phyloP scores from a whole-genome alignment of 208 protist genomes.

The Trypanosoma conorhini region DNA sequence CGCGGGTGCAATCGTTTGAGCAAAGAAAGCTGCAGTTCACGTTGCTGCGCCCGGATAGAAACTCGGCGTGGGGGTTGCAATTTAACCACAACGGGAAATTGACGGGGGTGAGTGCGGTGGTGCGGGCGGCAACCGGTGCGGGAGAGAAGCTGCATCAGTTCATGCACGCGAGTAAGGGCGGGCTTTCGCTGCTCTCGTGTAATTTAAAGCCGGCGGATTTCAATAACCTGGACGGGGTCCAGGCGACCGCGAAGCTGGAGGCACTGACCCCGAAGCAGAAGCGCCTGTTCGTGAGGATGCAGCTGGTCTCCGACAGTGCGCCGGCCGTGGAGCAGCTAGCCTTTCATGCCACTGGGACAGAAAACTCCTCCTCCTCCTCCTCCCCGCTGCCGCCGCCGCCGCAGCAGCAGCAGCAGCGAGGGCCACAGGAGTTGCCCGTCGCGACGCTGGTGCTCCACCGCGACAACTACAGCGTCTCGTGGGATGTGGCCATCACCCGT shows the following conservation, averaged over 20 bases:
- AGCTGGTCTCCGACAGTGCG: neutral
- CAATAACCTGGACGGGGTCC: neutral
- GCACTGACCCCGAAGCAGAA: constrained; percentile 1
- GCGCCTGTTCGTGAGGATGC: constrained; percentile 10
- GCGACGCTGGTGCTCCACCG: constrained; percentile 25
- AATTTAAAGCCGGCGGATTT: constrained; percentile 19
- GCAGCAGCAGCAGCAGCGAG: neutral
- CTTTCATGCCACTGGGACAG: constrained; percentile 10
- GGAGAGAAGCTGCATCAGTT: constrained; percentile 17
- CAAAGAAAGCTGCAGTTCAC: constrained; percentile 8
- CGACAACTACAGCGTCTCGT: constrained; percentile 12
- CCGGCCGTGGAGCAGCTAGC: constrained; percentile 17
- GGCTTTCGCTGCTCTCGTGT: neutral
- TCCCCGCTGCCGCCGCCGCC: neutral
- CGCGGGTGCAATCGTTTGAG: constrained; percentile 13
- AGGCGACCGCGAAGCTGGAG: constrained; percentile 4
- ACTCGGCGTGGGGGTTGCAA: constrained; percentile 19
- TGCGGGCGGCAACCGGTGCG: constrained; percentile 7
- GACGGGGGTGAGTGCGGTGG: constrained; percentile 14
- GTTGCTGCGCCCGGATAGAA: constrained; percentile 2
- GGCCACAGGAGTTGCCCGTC: neutral
- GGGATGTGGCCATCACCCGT: constrained; percentile 17
- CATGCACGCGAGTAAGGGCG: constrained; percentile 6
- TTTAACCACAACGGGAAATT: constrained; percentile 20
- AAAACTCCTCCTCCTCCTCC: neutral